Evolutionary conservation across 768 basidiomycete genomes (phyloP).

Genomic region (Lactarius tabidus): DNA sequence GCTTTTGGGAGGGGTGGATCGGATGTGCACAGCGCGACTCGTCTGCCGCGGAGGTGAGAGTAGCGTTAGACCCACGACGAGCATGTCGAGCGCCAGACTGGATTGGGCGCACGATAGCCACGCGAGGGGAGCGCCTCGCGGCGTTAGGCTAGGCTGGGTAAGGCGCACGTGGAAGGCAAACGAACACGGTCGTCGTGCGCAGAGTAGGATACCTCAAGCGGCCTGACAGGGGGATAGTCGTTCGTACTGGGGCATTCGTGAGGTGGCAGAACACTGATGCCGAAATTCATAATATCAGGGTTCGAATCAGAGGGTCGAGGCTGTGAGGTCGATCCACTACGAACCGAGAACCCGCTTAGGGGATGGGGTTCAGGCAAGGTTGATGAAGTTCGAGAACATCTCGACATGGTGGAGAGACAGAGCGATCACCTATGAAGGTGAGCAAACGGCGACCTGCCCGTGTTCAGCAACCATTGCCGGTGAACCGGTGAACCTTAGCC

Average conservation of each 20-base stretch:
- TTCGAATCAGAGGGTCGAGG: not conserved
- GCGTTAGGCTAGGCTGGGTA: not conserved
- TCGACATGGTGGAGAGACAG: not conserved
- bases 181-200: not conserved
- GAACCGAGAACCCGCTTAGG: not conserved
- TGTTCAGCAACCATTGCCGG: not conserved
- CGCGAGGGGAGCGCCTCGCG: not conserved
- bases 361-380: not conserved
- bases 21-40: constrained; percentile 20
- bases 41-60: not conserved
- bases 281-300: not conserved
- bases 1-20: constrained; percentile 5
- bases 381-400: not conserved
- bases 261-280: not conserved
- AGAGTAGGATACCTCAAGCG: constrained; percentile 2
- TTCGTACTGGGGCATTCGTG: not conserved
- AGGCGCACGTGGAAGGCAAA: constrained; percentile 4
- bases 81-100: constrained; percentile 3
- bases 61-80: not conserved
- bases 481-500: not conserved
- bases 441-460: not conserved
- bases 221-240: not conserved
- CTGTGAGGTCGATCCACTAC: not conserved
- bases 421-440: not conserved
- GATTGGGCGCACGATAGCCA: constrained; percentile 15